These are phyloP conservation scores for Candida smagusa DNA, from an alignment of 1,139 yeast genomes.

Conservation along the genomic window DNA sequence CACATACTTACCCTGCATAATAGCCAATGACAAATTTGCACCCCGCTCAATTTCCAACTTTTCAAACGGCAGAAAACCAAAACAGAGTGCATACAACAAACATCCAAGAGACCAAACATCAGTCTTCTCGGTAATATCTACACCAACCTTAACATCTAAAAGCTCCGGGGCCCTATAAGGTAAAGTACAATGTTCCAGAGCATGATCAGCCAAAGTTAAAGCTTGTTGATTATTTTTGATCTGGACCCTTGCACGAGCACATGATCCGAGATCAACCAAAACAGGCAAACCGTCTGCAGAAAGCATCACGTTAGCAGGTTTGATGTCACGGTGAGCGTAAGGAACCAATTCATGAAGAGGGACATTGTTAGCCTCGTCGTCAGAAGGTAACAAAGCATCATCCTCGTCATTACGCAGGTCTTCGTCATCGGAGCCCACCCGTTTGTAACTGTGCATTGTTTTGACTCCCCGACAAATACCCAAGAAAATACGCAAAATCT, in stretches of 20 bases:
- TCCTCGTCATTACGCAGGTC: slow-evolving; percentile 26
- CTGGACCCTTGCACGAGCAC: slow-evolving; percentile 57
- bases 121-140: slow-evolving; percentile 62
- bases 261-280: slow-evolving; percentile 81
- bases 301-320: slow-evolving; percentile 86
- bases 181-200: slow-evolving; percentile 82
- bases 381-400: slow-evolving; percentile 27
- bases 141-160: slow-evolving; percentile 67
- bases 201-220: slow-evolving; percentile 70
- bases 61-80: slow-evolving; percentile 84
- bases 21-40: slow-evolving; percentile 76
- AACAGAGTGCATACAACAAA: slow-evolving; percentile 70
- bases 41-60: slow-evolving; percentile 78
- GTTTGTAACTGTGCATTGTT: slow-evolving; percentile 68
- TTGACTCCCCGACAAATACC: slow-evolving; percentile 75
- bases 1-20: slow-evolving; percentile 63
- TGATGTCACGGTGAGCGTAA: slow-evolving; percentile 82
- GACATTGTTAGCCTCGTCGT: slow-evolving; percentile 8
- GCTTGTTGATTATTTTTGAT: slow-evolving; percentile 68
- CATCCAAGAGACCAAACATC: slow-evolving; percentile 95
- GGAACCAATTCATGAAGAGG: slow-evolving; percentile 51
- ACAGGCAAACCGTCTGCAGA: slow-evolving; percentile 73
- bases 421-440: slow-evolving; percentile 16
- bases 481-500: slow-evolving; percentile 57
- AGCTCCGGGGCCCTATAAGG: slow-evolving; percentile 92